These are phyloP conservation scores for Anthracocystis setariae DNA, from an alignment of 1,284 basidiomycete genomes.

Conservation along the genomic window DNA sequence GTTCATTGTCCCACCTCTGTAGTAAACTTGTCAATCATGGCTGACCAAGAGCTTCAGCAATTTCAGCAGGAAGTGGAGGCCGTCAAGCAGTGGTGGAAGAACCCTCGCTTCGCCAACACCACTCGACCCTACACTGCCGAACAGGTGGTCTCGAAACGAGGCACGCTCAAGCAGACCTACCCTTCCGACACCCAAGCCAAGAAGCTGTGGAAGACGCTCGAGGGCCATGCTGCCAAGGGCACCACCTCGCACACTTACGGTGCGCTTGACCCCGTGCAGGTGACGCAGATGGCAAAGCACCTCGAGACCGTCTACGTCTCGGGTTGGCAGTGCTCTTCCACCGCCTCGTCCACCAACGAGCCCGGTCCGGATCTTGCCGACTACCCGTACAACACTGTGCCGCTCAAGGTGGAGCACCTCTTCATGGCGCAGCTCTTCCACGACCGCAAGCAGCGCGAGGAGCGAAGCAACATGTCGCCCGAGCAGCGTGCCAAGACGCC, in stretches of 20 bases:
- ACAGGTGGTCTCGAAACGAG: slow-evolving; percentile 92
- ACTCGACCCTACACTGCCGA: slow-evolving; percentile 90
- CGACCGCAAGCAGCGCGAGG: slow-evolving; percentile 72
- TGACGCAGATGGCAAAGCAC: slow-evolving; percentile 70
- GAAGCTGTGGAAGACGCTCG: slow-evolving; percentile 83
- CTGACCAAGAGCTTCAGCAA: slow-evolving; percentile 64
- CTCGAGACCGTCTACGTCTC: slow-evolving; percentile 68
- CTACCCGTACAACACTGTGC: slow-evolving; percentile 75
- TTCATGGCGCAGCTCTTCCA: slow-evolving; percentile 76
- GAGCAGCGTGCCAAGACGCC: slow-evolving; percentile 72
- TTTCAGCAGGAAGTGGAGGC: slow-evolving; percentile 84
- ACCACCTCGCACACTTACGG: slow-evolving; percentile 92
- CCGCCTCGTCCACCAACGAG: slow-evolving; percentile 67
- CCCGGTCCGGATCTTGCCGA: slow-evolving; percentile 69
- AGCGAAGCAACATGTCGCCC: slow-evolving; percentile 75
- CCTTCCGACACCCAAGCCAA: slow-evolving; percentile 85
- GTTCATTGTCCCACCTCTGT: neutral
- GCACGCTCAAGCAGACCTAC: slow-evolving; percentile 85
- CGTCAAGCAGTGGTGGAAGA: slow-evolving; percentile 93
- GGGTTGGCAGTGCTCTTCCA: slow-evolving; percentile 66
- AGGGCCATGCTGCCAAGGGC: slow-evolving; percentile 70
- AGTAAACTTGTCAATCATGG: slow-evolving; percentile 32
- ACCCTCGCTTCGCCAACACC: slow-evolving; percentile 82
- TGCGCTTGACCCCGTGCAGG: slow-evolving; percentile 95
- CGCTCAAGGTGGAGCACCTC: slow-evolving; percentile 75